Evolutionary conservation across 805 yeast species (phyloP).

Genomic region (Priceomyces melissophilus): DNA sequence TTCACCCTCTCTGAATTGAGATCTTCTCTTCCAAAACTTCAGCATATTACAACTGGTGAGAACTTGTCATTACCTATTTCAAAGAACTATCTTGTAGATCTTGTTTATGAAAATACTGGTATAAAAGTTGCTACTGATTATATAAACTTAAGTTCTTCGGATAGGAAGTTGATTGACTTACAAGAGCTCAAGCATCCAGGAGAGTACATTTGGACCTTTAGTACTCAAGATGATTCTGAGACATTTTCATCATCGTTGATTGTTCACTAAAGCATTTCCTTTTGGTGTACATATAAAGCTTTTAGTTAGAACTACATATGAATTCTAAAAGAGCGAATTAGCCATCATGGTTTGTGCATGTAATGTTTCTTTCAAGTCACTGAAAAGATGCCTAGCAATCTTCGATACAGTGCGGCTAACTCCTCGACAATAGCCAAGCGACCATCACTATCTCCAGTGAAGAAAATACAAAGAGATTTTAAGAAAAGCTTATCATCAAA

Average conservation of each 20-base stretch:
- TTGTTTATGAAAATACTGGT: constrained; percentile 30
- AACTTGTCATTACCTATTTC: constrained; percentile 23
- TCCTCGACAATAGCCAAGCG: constrained; percentile 30
- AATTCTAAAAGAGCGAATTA: neutral
- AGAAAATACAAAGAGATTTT: constrained; percentile 20
- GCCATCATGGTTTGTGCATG: neutral
- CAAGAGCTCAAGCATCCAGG: constrained; percentile 22
- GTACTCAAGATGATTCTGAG: constrained; percentile 22
- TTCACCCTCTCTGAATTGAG: constrained; percentile 31
- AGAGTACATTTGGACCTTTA: constrained; percentile 23
- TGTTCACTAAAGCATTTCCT: neutral
- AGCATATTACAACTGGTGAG: constrained; percentile 14
- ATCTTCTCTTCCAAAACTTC: constrained; percentile 24
- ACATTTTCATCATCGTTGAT: neutral
- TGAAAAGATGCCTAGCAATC: constrained; percentile 16
- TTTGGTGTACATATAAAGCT: neutral
- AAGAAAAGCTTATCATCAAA: constrained; percentile 27
- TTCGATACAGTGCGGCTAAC: constrained; percentile 38
- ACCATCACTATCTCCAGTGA: constrained; percentile 21
- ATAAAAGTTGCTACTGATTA: constrained; percentile 23
- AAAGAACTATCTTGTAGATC: constrained; percentile 19
- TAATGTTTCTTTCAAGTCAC: too few species aligned
- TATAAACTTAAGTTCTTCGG: constrained; percentile 11
- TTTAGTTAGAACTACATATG: neutral
- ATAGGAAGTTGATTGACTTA: constrained; percentile 3